Evolutionary conservation across 2,329 filamentous ascomycete species (phyloP), one percentile per base, ranked within the genome.

Genomic region (Alternaria arborescens): DNA sequence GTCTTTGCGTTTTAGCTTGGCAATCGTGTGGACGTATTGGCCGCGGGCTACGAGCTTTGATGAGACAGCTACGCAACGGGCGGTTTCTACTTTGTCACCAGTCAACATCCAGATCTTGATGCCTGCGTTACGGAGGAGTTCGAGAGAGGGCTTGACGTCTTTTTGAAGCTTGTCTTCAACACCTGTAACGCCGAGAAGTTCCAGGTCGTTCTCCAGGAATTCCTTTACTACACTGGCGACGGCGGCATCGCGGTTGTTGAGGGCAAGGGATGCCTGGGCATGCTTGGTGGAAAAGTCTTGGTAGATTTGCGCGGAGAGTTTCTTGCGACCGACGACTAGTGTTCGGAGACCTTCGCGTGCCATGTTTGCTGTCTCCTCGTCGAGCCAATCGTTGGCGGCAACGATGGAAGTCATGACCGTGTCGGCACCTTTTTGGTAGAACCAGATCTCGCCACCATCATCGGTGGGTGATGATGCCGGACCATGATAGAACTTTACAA

Each of bases 71-170:
- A 99, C 94, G 79, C 95, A 99, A 36, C 95, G 89, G 16, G 95
- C 95, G 14, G 95, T 99, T 80, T 99, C 95, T 3, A 99, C 92
- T 80, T 99, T 99, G 84, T 99, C 95, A 47, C 95, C 95, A 0
- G 95, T 99, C 76, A 99, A 84, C 95, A 99, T 99, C 95, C 95
- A 99, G 52, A 99, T 98, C 79, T 98, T 98, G 81, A 99, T 95
- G 26, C 95, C 95, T 0, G 95, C 95, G 72, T 99, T 99, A 67
- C 95, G 92, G 53, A 99, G 86, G 5, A 99, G 87, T 78, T 99
- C 96, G 6, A 99, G 85, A 0, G 93, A 97, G 1, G 94, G 91
- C 78, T 98, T 99, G 73, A 99, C 95, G 73, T 98, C 93, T 65
- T 89, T 90, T 77, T 99, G 95, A 12, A 99, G 86, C 76, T 97